phyloP scores from a whole-genome alignment of 768 basidiomycete genomes.

The Suillus placidus region DNA sequence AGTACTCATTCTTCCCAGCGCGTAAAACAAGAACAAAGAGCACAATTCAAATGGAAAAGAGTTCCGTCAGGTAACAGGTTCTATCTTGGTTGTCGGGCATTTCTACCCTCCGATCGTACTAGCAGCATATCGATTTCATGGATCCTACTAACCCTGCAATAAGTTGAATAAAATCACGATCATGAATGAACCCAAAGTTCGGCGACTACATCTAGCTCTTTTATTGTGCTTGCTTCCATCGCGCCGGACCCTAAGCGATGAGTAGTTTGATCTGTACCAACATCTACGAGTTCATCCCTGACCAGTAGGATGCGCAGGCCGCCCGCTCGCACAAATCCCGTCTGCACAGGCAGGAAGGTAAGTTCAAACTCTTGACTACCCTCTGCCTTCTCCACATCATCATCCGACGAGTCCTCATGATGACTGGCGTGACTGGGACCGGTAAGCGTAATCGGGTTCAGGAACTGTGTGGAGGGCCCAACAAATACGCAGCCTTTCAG shows the following conservation, averaged over 20 bases:
- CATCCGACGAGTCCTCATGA: constrained; percentile 14
- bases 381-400: constrained; percentile 34
- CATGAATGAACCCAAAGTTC: constrained; percentile 66
- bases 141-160: not conserved
- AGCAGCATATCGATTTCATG: not conserved
- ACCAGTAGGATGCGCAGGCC: constrained; percentile 72
- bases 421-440: constrained; percentile 9
- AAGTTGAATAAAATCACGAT: constrained; percentile 7
- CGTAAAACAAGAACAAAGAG: not conserved
- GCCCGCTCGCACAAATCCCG: constrained; percentile 66
- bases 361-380: constrained; percentile 63
- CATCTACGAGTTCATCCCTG: constrained; percentile 52
- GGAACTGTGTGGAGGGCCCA: constrained; percentile 53
- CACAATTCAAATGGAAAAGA: not conserved
- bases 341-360: constrained; percentile 57
- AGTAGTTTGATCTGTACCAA: constrained; percentile 24
- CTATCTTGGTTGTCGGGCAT: not conserved
- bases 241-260: constrained; percentile 21
- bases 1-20: not conserved
- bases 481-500: constrained; percentile 44
- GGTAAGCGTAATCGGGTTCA: constrained; percentile 46
- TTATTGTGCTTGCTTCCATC: constrained; percentile 52
- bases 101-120: not conserved
- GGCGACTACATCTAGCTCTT: constrained; percentile 71
- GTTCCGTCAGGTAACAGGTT: not conserved